A percentile compares a stretch with the other conserved stretches of the same genome.
phyloP scores from a whole-genome alignment of 305 asterid species.

The Withania somnifera region DNA sequence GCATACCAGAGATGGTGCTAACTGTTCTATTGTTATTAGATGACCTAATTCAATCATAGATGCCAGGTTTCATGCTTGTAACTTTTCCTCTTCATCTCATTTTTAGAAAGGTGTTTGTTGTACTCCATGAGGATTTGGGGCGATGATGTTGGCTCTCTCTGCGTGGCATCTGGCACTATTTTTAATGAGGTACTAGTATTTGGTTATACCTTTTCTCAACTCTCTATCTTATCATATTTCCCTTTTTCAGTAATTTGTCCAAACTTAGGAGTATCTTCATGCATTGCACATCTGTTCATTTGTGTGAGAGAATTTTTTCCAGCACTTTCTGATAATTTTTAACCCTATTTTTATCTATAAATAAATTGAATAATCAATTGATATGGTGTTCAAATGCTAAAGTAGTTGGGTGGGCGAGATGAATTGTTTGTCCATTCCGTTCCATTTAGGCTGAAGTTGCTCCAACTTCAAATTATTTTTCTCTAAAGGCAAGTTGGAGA shows the following conservation, averaged over 20 bases:
- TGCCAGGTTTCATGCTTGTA: neutral
- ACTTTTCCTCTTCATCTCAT: constrained; percentile 1
- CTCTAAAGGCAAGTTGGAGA: neutral
- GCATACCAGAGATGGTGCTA: neutral
- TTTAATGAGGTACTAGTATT: constrained; percentile 59
- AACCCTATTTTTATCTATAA: neutral
- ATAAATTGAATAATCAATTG: neutral
- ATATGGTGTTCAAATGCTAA: neutral
- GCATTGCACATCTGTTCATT: neutral
- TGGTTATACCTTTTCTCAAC: neutral
- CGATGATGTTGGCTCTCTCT: constrained; percentile 49
- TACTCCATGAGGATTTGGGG: constrained; percentile 88
- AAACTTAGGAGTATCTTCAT: neutral
- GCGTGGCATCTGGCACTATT: constrained; percentile 86
- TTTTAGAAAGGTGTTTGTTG: constrained; percentile 67
- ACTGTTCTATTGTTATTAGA: neutral
- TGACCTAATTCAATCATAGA: neutral
- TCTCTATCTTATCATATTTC: neutral
- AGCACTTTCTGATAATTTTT: neutral
- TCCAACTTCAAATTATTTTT: neutral
- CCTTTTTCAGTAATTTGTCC: neutral
- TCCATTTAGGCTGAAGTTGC: neutral
- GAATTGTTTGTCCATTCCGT: neutral
- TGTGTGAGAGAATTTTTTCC: neutral
- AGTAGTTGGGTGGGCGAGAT: neutral